Evolutionary conservation across 768 basidiomycete genomes (phyloP).

Genomic region (Lactarius hengduanensis): DNA sequence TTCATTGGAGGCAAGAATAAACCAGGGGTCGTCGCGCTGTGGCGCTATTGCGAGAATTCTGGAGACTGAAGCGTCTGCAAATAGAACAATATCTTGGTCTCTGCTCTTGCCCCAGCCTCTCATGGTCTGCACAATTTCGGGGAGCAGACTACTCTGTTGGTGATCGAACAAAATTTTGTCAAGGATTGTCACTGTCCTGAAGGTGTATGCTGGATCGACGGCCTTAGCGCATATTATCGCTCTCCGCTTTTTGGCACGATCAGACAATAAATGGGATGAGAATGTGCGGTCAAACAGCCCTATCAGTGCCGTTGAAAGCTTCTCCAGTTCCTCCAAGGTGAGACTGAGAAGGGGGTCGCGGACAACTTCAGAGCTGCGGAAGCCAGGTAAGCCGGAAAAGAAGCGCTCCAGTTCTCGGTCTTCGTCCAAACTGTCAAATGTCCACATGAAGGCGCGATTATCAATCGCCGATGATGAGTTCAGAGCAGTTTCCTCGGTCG

Average conservation of each 20-base stretch:
- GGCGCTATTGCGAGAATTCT: not conserved
- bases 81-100: not conserved
- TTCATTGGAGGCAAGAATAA: not conserved
- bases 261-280: not conserved
- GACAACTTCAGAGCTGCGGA: not conserved
- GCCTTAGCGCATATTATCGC: not conserved
- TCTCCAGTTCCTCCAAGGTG: not conserved
- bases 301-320: not conserved
- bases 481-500: not conserved
- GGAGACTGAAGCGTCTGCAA: not conserved
- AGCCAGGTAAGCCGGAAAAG: not conserved
- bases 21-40: not conserved
- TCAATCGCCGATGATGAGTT: not conserved
- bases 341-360: not conserved
- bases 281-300: not conserved
- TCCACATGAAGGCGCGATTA: not conserved
- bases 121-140: not conserved
- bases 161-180: not conserved
- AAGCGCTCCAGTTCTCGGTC: not conserved
- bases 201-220: not conserved
- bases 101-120: not conserved
- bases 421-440: not conserved
- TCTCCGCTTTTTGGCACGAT: not conserved
- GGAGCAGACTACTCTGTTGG: not conserved
- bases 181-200: not conserved